A percentile compares a stretch with the other conserved stretches of the same genome.
phyloP scores from a whole-genome alignment of 1,284 basidiomycete genomes.

The Lignosus rhinocerotis region DNA sequence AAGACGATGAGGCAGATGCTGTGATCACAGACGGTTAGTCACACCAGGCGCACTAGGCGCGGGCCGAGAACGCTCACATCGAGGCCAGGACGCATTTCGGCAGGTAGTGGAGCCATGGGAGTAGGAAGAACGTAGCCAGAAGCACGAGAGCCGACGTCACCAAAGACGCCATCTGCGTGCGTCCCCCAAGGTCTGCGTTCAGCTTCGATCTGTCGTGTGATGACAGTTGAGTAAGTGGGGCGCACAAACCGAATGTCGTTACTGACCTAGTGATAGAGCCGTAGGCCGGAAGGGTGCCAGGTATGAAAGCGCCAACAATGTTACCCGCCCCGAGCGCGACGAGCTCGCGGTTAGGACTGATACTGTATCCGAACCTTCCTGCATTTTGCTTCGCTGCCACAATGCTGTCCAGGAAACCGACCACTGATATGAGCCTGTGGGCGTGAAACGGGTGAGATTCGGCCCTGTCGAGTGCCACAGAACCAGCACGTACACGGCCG shows the following conservation, averaged over 20 bases:
- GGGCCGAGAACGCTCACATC: conserved; percentile 49
- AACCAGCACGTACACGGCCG: conserved; percentile 62
- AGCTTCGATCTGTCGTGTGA: conserved; percentile 63
- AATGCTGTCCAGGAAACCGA: conserved; percentile 82
- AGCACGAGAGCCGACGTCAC: conserved; percentile 77
- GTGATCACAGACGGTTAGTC: conserved; percentile 6
- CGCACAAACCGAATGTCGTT: neutral
- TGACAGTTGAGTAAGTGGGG: neutral
- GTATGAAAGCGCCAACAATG: conserved; percentile 75
- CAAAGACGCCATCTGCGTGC: conserved; percentile 87
- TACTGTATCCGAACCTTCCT: conserved; percentile 80
- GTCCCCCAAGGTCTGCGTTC: conserved; percentile 83
- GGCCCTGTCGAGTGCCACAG: neutral
- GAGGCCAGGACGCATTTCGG: conserved; percentile 83
- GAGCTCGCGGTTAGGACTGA: conserved; percentile 90
- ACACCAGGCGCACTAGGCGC: neutral
- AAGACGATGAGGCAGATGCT: conserved; percentile 85
- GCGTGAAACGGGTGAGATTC: conserved; percentile 9
- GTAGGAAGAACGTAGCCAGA: conserved; percentile 83
- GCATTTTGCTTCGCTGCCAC: conserved; percentile 88
- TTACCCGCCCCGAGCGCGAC: conserved; percentile 88
- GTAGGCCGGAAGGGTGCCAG: conserved; percentile 85
- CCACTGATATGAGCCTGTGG: conserved; percentile 66
- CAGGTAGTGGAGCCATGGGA: conserved; percentile 76
- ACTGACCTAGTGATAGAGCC: conserved; percentile 82